Evolutionary conservation across 805 yeast genomes (phyloP).

Genomic region (Kodamaea hsintzibuensis): DNA sequence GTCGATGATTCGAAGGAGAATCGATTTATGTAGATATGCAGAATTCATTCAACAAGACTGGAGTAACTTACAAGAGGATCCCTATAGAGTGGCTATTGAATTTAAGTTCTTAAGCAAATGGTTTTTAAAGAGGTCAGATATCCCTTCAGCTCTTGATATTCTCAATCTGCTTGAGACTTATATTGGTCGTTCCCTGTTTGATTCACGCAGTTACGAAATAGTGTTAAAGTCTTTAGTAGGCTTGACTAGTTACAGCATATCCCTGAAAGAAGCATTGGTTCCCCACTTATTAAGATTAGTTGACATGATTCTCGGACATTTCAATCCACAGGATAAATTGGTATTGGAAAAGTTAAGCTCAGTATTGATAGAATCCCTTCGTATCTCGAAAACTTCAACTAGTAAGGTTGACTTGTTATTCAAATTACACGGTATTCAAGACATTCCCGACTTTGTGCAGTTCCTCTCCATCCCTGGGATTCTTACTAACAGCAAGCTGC

Average conservation of each 20-base stretch:
- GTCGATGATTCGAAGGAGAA: constrained; percentile 41
- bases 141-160: neutral
- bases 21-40: constrained; percentile 28
- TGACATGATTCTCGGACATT: neutral
- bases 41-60: neutral
- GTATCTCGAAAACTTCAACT: neutral
- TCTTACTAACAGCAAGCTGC: neutral
- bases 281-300: neutral
- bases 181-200: neutral
- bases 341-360: neutral
- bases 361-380: neutral
- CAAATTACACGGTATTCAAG: neutral
- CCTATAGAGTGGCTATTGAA: neutral
- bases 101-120: constrained; percentile 5
- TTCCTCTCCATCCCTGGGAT: constrained; percentile 17
- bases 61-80: neutral
- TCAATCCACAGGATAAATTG: neutral
- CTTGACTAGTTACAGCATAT: neutral
- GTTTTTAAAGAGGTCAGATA: neutral
- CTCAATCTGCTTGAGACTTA: neutral
- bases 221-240: neutral
- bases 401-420: neutral
- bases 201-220: neutral
- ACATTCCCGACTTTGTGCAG: constrained; percentile 6
- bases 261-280: neutral